A percentile compares a stretch with the other conserved stretches of the same genome.
phyloP scores from a whole-genome alignment of 106 monocot genomes.

The Apostasia shenzhenica region DNA sequence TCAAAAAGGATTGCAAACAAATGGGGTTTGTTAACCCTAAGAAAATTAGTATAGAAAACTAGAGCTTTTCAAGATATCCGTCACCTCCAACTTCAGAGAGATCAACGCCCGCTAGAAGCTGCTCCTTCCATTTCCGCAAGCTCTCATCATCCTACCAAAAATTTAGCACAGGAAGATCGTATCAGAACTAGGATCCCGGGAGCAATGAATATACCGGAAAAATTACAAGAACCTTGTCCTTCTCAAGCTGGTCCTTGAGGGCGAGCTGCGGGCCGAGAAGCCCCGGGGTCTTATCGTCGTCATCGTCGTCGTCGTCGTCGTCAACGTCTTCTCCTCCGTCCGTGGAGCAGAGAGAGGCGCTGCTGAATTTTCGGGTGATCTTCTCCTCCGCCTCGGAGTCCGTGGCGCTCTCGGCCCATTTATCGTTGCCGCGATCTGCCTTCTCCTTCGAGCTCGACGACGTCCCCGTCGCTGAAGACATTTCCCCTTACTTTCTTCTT shows the following conservation, averaged over 20 bases:
- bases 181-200: no score
- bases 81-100: slow-evolving; percentile 52
- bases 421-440: neutral
- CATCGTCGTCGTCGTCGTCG: slow-evolving; percentile 38
- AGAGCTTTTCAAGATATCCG: no score
- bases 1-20: no score
- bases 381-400: slow-evolving; percentile 3
- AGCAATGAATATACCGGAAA: no score
- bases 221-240: slow-evolving; percentile 43
- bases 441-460: slow-evolving; percentile 4
- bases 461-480: neutral
- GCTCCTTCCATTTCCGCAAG: slow-evolving; percentile 68
- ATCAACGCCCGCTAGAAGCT: slow-evolving; percentile 62
- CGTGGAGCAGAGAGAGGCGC: slow-evolving; percentile 12
- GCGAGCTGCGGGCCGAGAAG: slow-evolving; percentile 56
- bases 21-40: no score
- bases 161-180: neutral
- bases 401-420: neutral
- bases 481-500: neutral
- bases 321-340: slow-evolving; percentile 8
- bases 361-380: slow-evolving; percentile 9
- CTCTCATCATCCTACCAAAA: slow-evolving; percentile 68
- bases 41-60: no score
- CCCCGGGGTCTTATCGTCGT: slow-evolving; percentile 24
- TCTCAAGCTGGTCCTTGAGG: slow-evolving; percentile 75